phyloP scores from a whole-genome alignment of 169 alveolate species.

The Eimeria falciformis region DNA sequence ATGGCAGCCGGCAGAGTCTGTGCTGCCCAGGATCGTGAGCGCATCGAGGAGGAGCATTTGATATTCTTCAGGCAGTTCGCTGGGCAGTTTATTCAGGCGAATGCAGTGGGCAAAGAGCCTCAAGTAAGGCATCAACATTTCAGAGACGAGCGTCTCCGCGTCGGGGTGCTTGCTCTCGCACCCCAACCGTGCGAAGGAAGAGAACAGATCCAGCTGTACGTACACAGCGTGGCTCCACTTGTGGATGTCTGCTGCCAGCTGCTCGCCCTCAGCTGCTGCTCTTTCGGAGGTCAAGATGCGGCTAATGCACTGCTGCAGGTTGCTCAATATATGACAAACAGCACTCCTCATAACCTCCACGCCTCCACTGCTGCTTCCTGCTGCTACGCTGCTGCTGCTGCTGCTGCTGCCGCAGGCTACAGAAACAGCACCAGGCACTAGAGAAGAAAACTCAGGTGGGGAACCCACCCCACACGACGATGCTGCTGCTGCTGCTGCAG shows the following conservation, averaged over 20 bases:
- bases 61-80: constrained; percentile 28
- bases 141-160: constrained; percentile 2
- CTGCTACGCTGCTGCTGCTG: constrained; percentile 21
- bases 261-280: not conserved
- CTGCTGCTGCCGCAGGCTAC: constrained; percentile 21
- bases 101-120: constrained; percentile 59
- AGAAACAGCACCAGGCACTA: not conserved
- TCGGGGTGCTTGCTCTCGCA: not conserved
- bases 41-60: constrained; percentile 66
- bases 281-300: not conserved
- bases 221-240: constrained; percentile 69
- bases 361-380: constrained; percentile 31
- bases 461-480: not conserved
- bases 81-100: constrained; percentile 29
- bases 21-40: constrained; percentile 5
- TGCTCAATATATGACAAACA: constrained; percentile 44
- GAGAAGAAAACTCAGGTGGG: not conserved
- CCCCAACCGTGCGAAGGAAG: constrained; percentile 13
- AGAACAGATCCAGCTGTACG: constrained; percentile 56
- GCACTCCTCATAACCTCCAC: constrained; percentile 76
- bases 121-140: constrained; percentile 58
- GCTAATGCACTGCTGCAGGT: constrained; percentile 46
- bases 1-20: not conserved
- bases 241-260: constrained; percentile 18
- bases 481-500: constrained; percentile 9